phyloP scores from a whole-genome alignment of 1,284 basidiomycete species.

The Trichosporon ovoides region DNA sequence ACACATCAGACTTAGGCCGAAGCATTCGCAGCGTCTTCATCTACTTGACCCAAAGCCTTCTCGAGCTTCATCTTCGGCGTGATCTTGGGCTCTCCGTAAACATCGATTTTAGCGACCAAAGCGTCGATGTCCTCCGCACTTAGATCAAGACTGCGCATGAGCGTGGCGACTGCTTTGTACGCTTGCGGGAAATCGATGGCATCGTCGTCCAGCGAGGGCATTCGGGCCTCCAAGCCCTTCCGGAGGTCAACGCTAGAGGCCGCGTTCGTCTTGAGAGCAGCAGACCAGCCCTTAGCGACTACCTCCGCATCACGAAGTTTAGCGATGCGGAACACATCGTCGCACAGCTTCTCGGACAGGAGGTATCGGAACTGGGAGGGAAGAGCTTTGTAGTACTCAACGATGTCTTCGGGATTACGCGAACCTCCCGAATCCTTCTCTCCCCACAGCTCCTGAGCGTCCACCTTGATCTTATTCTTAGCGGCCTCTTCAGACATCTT shows the following conservation, averaged over 20 bases:
- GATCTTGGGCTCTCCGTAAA: conserved; percentile 37
- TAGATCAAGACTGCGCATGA: conserved; percentile 64
- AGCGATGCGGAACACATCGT: conserved; percentile 80
- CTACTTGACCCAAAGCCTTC: conserved; percentile 33
- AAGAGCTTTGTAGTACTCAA: conserved; percentile 66
- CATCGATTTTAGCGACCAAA: conserved; percentile 42
- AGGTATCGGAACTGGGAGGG: conserved; percentile 53
- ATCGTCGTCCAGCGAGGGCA: conserved; percentile 76
- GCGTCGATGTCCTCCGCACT: conserved; percentile 56
- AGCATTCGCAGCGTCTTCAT: conserved; percentile 30
- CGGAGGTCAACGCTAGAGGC: conserved; percentile 58
- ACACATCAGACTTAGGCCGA: neutral
- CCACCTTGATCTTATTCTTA: conserved; percentile 64
- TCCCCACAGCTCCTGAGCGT: conserved; percentile 53
- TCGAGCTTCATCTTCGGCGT: conserved; percentile 44
- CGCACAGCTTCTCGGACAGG: conserved; percentile 68
- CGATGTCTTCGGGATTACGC: conserved; percentile 45
- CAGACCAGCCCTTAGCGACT: conserved; percentile 57
- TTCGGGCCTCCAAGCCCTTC: conserved; percentile 57
- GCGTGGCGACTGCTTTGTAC: conserved; percentile 65
- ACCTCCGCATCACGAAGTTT: conserved; percentile 79
- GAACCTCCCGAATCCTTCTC: conserved; percentile 47
- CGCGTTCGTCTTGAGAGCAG: conserved; percentile 56
- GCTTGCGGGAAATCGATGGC: conserved; percentile 85
- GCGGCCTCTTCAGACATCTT: conserved; percentile 66